Evolutionary conservation across 2,329 filamentous ascomycete species (phyloP).

Genomic region (Fusarium xyrophilum): DNA sequence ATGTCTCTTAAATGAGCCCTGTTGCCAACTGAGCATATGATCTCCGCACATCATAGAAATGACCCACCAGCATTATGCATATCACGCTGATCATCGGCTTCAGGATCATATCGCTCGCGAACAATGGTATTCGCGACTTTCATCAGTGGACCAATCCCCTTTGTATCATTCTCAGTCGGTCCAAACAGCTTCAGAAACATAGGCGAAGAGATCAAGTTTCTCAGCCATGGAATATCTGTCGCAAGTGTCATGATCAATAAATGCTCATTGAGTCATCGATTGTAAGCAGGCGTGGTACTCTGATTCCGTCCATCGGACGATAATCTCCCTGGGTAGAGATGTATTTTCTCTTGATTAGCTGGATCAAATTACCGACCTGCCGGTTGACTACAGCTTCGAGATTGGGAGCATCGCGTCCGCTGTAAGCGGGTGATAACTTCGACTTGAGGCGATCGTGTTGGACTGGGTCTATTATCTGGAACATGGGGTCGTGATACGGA

Average conservation of each 20-base stretch:
- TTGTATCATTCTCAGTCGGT: not conserved
- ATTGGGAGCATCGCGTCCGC: not conserved
- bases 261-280: not conserved
- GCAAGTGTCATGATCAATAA: not conserved
- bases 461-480: not conserved
- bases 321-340: not conserved
- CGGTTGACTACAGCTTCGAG: not conserved
- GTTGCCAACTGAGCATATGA: not conserved
- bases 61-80: not conserved
- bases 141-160: not conserved
- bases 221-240: not conserved
- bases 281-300: not conserved
- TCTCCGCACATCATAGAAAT: accelerated
- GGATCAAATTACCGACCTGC: not conserved
- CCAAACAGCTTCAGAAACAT: not conserved
- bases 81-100: not conserved
- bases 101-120: not conserved
- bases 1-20: not conserved
- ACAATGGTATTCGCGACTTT: not conserved
- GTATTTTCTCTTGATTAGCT: not conserved
- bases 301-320: not conserved
- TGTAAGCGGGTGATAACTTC: not conserved
- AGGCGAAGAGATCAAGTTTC: not conserved
- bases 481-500: not conserved
- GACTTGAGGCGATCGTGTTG: not conserved